These are phyloP conservation scores for Leishmania major DNA, from an alignment of 208 protist genomes.

Conservation along the genomic window DNA sequence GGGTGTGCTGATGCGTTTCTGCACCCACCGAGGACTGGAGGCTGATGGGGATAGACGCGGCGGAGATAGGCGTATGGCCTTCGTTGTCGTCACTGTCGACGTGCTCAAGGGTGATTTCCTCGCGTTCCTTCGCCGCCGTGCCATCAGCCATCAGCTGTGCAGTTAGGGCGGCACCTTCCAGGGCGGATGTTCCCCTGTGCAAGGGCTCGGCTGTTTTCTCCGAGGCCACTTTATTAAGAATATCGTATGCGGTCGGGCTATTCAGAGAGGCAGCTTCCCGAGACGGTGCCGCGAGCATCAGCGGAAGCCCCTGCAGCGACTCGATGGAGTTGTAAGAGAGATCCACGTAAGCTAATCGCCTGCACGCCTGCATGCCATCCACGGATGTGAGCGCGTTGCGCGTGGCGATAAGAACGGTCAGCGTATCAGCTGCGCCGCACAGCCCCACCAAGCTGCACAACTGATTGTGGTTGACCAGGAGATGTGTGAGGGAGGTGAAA, in stretches of 20 bases:
- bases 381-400: conserved; percentile 36
- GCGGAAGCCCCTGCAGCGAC: conserved; percentile 31
- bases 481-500: conserved; percentile 17
- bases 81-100: neutral
- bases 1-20: neutral
- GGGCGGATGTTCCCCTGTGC: neutral
- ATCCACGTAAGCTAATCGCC: conserved; percentile 33
- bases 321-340: conserved; percentile 36
- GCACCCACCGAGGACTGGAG: neutral
- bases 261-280: neutral
- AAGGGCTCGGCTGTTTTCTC: neutral
- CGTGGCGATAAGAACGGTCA: conserved; percentile 37
- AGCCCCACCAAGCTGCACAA: conserved; percentile 30
- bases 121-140: neutral
- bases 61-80: neutral
- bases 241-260: neutral
- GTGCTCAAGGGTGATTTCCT: too few relatives aligned
- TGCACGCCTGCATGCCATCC: conserved; percentile 33
- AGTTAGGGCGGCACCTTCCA: neutral
- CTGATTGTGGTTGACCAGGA: conserved; percentile 31
- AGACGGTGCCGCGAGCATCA: neutral
- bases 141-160: neutral
- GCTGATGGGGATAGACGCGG: conserved; percentile 6
- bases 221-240: neutral
- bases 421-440: conserved; percentile 21